These are phyloP conservation scores for Epicoccum nigrum DNA, from an alignment of 2,329 filamentous ascomycete species.

Conservation along the genomic window DNA sequence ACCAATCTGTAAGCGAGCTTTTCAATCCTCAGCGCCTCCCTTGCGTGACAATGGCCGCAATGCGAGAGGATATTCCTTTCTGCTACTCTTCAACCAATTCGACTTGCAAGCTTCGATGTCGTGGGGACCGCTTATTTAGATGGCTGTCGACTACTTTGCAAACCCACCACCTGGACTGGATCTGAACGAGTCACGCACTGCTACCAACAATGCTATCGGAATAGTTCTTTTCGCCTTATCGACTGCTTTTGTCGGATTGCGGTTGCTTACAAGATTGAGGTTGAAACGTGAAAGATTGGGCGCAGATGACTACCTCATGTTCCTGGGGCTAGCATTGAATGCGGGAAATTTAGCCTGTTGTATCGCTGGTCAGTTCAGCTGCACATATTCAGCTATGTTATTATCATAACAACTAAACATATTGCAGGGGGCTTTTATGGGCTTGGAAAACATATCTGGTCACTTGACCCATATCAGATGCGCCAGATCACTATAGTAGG, in stretches of 20 bases:
- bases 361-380: constrained; percentile 22
- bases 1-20: not conserved
- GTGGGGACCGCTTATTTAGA: not conserved
- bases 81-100: too few relatives aligned
- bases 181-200: constrained; percentile 28
- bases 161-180: constrained; percentile 27
- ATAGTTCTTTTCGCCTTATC: constrained; percentile 30
- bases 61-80: too few relatives aligned
- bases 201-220: constrained; percentile 30
- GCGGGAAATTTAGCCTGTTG: constrained; percentile 35
- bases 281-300: constrained; percentile 26
- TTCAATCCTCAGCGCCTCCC: not conserved
- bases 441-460: constrained; percentile 36
- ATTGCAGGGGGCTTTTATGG: constrained; percentile 28
- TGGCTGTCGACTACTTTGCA: constrained; percentile 20
- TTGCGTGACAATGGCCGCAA: too few relatives aligned
- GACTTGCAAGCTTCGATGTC: not conserved
- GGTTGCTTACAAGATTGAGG: constrained; percentile 24
- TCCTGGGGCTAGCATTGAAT: constrained; percentile 26
- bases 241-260: constrained; percentile 25
- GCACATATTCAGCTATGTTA: not conserved
- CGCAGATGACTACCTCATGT: constrained; percentile 34
- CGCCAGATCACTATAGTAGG: constrained; percentile 32
- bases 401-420: not conserved
- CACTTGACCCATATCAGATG: constrained; percentile 30